Percentiles rank a stretch among this genome's conserved stretches.
Conservation (phyloP, 352 stramenopile species). For the Phytopythium vexans region DNA sequence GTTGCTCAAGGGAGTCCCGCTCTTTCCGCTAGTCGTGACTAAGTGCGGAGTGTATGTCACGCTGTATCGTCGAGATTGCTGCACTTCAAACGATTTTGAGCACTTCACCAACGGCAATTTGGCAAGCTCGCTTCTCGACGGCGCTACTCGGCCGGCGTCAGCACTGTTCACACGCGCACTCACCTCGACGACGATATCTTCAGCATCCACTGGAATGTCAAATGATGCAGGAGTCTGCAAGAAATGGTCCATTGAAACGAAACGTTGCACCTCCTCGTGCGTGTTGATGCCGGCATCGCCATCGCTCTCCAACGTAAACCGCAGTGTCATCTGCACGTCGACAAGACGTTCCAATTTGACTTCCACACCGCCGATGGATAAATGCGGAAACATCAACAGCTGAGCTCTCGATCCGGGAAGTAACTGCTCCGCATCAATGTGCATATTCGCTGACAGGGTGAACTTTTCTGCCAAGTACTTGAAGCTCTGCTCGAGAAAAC, state of each 20-base stretch:
- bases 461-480: slow-evolving; percentile 35
- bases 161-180: slow-evolving; percentile 12
- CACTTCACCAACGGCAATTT: slow-evolving; percentile 24
- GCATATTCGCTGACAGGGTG: slow-evolving; percentile 31
- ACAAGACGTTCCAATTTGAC: too few species aligned
- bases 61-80: slow-evolving; percentile 29
- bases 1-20: slow-evolving; percentile 12
- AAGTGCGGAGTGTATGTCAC: slow-evolving; percentile 38
- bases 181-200: slow-evolving; percentile 18
- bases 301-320: slow-evolving; percentile 22
- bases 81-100: slow-evolving; percentile 31
- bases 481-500: slow-evolving; percentile 34
- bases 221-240: slow-evolving; percentile 17
- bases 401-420: slow-evolving; percentile 33
- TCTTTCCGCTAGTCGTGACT: too few species aligned
- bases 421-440: slow-evolving; percentile 54
- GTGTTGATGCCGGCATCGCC: slow-evolving; percentile 20
- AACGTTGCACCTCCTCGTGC: slow-evolving; percentile 22
- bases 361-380: slow-evolving; percentile 11
- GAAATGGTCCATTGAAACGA: slow-evolving; percentile 18
- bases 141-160: not conserved
- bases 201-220: slow-evolving; percentile 33
- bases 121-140: not conserved
- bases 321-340: slow-evolving; percentile 21
- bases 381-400: slow-evolving; percentile 19